Conservation (phyloP, 1,284 basidiomycete species). For the Microbotryum lychnidis-dioicae region DNA sequence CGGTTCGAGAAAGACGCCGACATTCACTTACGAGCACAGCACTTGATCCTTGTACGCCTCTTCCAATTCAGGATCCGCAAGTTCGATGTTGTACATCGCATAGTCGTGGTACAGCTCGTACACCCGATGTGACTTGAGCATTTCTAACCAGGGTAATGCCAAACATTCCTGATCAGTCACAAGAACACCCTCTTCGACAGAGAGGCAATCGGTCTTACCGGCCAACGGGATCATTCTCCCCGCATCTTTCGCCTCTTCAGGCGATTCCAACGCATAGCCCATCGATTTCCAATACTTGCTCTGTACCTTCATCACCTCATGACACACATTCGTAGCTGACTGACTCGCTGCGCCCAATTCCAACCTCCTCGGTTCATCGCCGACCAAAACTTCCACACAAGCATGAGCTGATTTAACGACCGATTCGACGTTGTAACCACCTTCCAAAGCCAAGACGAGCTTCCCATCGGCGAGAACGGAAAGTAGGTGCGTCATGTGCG, state of each 20-base stretch:
- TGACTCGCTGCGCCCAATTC: constrained; percentile 62
- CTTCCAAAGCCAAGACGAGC: constrained; percentile 89
- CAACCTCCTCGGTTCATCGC: constrained; percentile 70
- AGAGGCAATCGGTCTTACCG: constrained; percentile 7
- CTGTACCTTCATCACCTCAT: constrained; percentile 75
- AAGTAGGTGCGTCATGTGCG: constrained; percentile 97
- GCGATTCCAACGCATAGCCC: constrained; percentile 17
- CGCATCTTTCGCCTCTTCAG: constrained; percentile 22
- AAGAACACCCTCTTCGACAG: background rate
- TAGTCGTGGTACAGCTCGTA: constrained; percentile 64
- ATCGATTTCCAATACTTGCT: constrained; percentile 84
- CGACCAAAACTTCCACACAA: constrained; percentile 74
- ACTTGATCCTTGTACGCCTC: constrained; percentile 67
- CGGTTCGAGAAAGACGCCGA: background rate
- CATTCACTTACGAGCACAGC: constrained; percentile 63
- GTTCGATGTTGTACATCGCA: constrained; percentile 68
- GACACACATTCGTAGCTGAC: constrained; percentile 74
- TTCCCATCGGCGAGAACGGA: constrained; percentile 79
- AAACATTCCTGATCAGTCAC: background rate
- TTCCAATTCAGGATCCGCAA: constrained; percentile 58
- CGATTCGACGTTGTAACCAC: constrained; percentile 88
- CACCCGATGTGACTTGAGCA: constrained; percentile 76
- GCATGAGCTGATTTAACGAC: constrained; percentile 80
- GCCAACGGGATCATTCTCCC: constrained; percentile 31
- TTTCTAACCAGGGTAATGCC: constrained; percentile 40